Percentiles rank a stretch among this genome's conserved stretches.
Conservation (phyloP, 306 rosid species). For the Echinosophora koreensis region DNA sequence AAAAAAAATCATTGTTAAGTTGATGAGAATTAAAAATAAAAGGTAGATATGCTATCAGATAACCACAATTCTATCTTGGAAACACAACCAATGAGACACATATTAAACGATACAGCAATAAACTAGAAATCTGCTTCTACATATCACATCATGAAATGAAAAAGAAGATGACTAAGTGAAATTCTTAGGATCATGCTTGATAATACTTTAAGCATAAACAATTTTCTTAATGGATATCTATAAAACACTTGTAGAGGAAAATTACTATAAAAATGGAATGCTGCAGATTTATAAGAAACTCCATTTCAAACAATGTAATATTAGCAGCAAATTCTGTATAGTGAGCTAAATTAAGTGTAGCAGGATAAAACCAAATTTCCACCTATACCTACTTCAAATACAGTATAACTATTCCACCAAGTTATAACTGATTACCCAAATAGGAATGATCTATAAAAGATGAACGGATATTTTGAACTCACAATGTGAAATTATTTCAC, state of each 20-base stretch:
- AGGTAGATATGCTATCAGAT: neutral
- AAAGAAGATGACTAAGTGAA: constrained; percentile 15
- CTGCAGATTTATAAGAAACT: constrained; percentile 6
- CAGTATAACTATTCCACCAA: neutral
- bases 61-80: constrained; percentile 3
- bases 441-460: neutral
- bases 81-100: constrained; percentile 4
- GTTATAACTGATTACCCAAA: neutral
- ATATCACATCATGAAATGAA: constrained; percentile 20
- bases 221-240: too few species aligned
- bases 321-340: constrained; percentile 1
- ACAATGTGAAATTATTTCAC: neutral
- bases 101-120: neutral
- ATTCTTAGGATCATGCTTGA: neutral
- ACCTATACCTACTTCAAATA: neutral
- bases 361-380: constrained; percentile 10
- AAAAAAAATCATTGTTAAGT: neutral
- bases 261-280: neutral
- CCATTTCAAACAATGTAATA: neutral
- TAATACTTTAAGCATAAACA: constrained; percentile 4
- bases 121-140: neutral
- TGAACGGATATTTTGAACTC: neutral
- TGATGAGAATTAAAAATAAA: neutral
- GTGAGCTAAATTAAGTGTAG: neutral
- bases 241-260: constrained; percentile 21